These are phyloP conservation scores for Pluteus cervinus DNA, from an alignment of 768 basidiomycete species.

Conservation along the genomic window DNA sequence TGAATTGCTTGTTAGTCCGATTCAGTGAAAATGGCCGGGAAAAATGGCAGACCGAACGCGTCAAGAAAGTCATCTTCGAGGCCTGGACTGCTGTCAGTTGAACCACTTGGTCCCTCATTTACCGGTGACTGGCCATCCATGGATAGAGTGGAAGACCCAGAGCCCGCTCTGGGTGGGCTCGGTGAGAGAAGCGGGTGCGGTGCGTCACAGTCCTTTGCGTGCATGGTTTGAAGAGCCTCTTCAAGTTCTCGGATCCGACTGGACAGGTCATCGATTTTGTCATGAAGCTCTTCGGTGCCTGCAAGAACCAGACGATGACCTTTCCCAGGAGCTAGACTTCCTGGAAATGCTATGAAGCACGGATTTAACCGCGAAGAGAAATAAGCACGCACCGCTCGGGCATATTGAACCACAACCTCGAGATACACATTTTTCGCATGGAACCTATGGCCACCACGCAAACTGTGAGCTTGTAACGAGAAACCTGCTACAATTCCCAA, in stretches of 20 bases:
- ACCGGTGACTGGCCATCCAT: neutral
- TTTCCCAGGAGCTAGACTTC: slow-evolving; percentile 50
- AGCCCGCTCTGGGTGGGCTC: neutral
- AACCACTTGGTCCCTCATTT: neutral
- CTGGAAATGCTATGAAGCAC: slow-evolving; percentile 20
- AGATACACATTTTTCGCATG: slow-evolving; percentile 73
- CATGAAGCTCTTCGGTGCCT: slow-evolving; percentile 67
- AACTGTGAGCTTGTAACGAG: slow-evolving; percentile 6
- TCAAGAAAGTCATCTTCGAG: slow-evolving; percentile 36
- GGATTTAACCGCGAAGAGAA: slow-evolving; percentile 5
- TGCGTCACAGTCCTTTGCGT: slow-evolving; percentile 39
- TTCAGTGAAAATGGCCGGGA: neutral
- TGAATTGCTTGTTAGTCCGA: slow-evolving; percentile 15
- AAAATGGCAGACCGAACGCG: slow-evolving; percentile 25
- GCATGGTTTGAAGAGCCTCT: slow-evolving; percentile 44
- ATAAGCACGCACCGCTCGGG: slow-evolving; percentile 66
- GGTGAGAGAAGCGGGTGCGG: slow-evolving; percentile 41
- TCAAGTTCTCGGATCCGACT: slow-evolving; percentile 59
- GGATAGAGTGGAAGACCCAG: neutral
- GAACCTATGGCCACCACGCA: slow-evolving; percentile 38
- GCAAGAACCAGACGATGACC: slow-evolving; percentile 60
- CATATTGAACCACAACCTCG: slow-evolving; percentile 73
- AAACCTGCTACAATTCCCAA: slow-evolving; percentile 17
- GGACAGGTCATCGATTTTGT: slow-evolving; percentile 49
- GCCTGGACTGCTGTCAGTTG: slow-evolving; percentile 12